Percentiles rank a stretch among this genome's conserved stretches.
phyloP scores from a whole-genome alignment of 2,329 filamentous ascomycete genomes.

The Aspergillus novofumigatus region DNA sequence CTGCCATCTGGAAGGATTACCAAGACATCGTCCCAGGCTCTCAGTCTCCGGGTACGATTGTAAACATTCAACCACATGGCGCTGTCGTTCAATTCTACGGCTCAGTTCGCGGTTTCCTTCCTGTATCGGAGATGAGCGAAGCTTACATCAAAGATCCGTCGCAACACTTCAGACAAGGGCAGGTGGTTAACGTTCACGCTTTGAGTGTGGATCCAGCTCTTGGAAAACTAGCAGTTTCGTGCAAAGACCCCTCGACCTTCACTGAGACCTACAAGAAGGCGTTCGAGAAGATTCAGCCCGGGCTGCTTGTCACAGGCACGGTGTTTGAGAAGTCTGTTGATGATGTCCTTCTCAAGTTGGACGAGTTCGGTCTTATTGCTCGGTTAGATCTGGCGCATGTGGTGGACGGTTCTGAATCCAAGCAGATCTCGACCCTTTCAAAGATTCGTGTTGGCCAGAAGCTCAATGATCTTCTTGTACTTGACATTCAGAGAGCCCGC shows the following conservation, averaged over 20 bases:
- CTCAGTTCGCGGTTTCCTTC: conserved; percentile 76
- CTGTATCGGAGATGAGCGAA: conserved; percentile 96
- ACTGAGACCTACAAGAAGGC: conserved; percentile 70
- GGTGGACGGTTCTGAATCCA: conserved; percentile 76
- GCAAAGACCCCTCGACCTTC: conserved; percentile 80
- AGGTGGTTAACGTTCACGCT: conserved; percentile 89
- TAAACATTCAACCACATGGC: conserved; percentile 72
- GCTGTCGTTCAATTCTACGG: conserved; percentile 94
- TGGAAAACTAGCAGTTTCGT: conserved; percentile 77
- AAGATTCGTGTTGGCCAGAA: conserved; percentile 81
- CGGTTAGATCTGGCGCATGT: conserved; percentile 73
- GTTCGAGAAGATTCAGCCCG: conserved; percentile 68
- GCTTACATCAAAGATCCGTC: conserved; percentile 85
- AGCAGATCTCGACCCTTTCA: conserved; percentile 71
- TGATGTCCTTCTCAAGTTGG: conserved; percentile 71
- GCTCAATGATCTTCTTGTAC: conserved; percentile 72
- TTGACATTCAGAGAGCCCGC: conserved; percentile 79
- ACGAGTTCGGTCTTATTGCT: conserved; percentile 70
- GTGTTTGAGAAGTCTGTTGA: conserved; percentile 78
- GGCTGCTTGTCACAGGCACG: conserved; percentile 70
- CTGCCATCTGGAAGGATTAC: conserved; percentile 72
- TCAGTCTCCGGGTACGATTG: conserved; percentile 79
- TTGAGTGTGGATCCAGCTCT: conserved; percentile 70
- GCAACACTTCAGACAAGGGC: conserved; percentile 83
- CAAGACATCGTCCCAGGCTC: conserved; percentile 68